Evolutionary conservation across 345 rosid species (phyloP).

Genomic region (Geranium brycei): DNA sequence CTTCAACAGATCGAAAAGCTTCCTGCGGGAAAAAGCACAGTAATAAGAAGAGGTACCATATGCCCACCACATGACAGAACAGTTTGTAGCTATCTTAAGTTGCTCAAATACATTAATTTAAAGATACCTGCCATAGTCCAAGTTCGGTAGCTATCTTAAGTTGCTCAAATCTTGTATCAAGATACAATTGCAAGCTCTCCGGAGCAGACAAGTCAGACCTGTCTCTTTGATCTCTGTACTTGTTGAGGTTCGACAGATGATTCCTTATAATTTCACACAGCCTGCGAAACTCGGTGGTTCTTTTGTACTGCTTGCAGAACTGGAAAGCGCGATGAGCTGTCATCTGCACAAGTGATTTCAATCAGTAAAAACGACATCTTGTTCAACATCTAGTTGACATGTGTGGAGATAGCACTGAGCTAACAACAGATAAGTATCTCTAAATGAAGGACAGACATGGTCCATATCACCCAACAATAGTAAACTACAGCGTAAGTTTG

Average conservation of each 20-base stretch:
- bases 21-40: constrained; percentile 37
- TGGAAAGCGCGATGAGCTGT: constrained; percentile 95
- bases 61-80: background rate
- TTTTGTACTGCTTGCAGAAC: constrained; percentile 90
- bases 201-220: constrained; percentile 94
- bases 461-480: background rate
- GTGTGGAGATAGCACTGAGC: background rate
- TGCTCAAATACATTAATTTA: constrained; percentile 2
- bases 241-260: constrained; percentile 81
- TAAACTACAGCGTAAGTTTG: background rate
- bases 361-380: background rate
- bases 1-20: constrained; percentile 93
- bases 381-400: no score
- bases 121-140: constrained; percentile 78
- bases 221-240: constrained; percentile 96
- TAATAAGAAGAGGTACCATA: background rate
- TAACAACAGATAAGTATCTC: background rate
- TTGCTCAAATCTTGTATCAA: constrained; percentile 97
- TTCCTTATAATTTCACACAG: constrained; percentile 93
- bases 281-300: constrained; percentile 92
- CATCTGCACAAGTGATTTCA: constrained; percentile 46
- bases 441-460: background rate
- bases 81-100: no score
- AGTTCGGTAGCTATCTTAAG: constrained; percentile 90
- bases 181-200: constrained; percentile 84